Percentiles rank a stretch among this genome's conserved stretches.
Conservation (phyloP, 1,284 basidiomycete species). For the Marasmius sp. region DNA sequence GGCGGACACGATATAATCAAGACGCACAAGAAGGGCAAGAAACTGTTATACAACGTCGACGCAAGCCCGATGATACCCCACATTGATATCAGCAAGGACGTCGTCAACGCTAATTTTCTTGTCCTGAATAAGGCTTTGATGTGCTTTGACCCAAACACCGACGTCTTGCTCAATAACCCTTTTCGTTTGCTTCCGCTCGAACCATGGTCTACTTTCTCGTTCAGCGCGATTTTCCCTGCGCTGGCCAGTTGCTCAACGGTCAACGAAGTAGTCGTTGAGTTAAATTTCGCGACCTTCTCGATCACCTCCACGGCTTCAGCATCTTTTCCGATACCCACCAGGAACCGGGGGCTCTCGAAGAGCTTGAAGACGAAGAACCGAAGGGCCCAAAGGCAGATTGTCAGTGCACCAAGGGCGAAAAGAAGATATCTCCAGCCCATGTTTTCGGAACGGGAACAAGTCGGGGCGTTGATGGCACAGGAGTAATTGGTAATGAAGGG, state of each 20-base stretch:
- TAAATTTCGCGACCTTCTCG: constrained; percentile 68
- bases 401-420: constrained; percentile 61
- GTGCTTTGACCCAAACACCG: constrained; percentile 44
- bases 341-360: constrained; percentile 72
- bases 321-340: constrained; percentile 73
- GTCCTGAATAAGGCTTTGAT: constrained; percentile 62
- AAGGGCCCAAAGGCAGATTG: constrained; percentile 60
- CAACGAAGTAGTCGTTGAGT: constrained; percentile 48
- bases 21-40: constrained; percentile 60
- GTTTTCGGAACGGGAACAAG: constrained; percentile 45
- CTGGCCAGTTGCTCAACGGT: constrained; percentile 46
- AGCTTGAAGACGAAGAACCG: constrained; percentile 78
- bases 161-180: constrained; percentile 18
- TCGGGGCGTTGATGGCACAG: constrained; percentile 40
- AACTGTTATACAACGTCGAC: constrained; percentile 68
- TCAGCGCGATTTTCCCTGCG: constrained; percentile 26
- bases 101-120: constrained; percentile 59
- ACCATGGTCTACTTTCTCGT: neutral
- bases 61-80: constrained; percentile 76
- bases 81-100: constrained; percentile 52
- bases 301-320: constrained; percentile 71
- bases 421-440: constrained; percentile 76
- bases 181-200: constrained; percentile 22
- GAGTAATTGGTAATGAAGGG: constrained; percentile 63
- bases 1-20: neutral